Conservation (phyloP, 2,329 filamentous ascomycete genomes). For the Trichoderma sp. region DNA sequence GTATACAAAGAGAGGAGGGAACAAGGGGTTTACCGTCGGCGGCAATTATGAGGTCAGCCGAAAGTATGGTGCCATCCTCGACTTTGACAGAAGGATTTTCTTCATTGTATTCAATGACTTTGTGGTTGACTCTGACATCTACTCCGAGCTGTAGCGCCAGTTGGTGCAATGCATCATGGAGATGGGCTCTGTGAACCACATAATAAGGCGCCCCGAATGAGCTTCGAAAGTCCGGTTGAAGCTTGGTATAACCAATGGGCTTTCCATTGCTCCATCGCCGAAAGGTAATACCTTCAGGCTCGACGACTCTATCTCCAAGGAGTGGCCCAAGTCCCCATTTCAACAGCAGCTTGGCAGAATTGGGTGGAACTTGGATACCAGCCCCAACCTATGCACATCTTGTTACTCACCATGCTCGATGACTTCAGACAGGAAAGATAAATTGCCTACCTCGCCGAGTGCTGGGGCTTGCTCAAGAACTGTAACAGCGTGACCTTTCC, state of each 20-base stretch:
- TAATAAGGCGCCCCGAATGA: slow-evolving; percentile 34
- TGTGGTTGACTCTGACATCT: slow-evolving; percentile 27
- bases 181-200: slow-evolving; percentile 38
- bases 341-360: slow-evolving; percentile 31
- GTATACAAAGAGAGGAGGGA: background rate
- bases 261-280: slow-evolving; percentile 31
- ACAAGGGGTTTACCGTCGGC: slow-evolving; percentile 33
- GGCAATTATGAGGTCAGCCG: slow-evolving; percentile 36
- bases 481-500: slow-evolving; percentile 38
- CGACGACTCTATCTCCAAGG: slow-evolving; percentile 24
- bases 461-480: slow-evolving; percentile 40
- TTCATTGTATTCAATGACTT: slow-evolving; percentile 27
- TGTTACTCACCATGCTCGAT: background rate
- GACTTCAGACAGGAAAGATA: rapidly evolving
- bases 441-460: slow-evolving; percentile 38
- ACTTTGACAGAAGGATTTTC: slow-evolving; percentile 26
- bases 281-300: slow-evolving; percentile 30
- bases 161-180: slow-evolving; percentile 33
- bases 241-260: slow-evolving; percentile 33
- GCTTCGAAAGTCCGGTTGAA: slow-evolving; percentile 28
- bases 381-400: slow-evolving; percentile 28
- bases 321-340: slow-evolving; percentile 32
- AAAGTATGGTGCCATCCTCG: slow-evolving; percentile 25
- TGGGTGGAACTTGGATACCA: slow-evolving; percentile 36
- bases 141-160: slow-evolving; percentile 30